Evolutionary conservation across 1,139 yeast genomes (phyloP).

Genomic region (Kodamaea derodonti): DNA sequence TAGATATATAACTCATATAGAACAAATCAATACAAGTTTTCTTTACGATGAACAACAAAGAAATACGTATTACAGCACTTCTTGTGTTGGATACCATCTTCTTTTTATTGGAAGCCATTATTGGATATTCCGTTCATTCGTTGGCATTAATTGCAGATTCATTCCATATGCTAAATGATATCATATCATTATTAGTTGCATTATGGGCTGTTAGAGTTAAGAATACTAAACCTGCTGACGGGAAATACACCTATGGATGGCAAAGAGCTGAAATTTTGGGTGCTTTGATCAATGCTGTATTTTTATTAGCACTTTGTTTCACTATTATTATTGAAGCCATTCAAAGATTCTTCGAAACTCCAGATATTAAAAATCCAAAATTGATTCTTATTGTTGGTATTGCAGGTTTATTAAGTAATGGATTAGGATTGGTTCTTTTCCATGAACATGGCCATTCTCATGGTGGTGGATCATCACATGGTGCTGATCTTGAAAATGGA

Average conservation of each 20-base stretch:
- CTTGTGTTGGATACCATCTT: constrained; percentile 75
- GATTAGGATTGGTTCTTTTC: constrained; percentile 80
- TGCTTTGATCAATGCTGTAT: constrained; percentile 90
- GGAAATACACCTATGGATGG: constrained; percentile 92
- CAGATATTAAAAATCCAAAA: constrained; percentile 72
- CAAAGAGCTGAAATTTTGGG: constrained; percentile 94
- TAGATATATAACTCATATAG: no score
- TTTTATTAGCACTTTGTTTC: constrained; percentile 85
- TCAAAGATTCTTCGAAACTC: constrained; percentile 82
- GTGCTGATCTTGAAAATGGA: constrained; percentile 7
- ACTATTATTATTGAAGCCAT: constrained; percentile 90
- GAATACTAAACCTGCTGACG: constrained; percentile 76
- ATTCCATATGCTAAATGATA: constrained; percentile 96
- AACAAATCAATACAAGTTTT: no score
- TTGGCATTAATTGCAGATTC: constrained; percentile 93
- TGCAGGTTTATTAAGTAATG: constrained; percentile 78
- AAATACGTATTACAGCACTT: constrained; percentile 67
- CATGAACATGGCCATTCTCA: constrained; percentile 82
- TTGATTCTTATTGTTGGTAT: constrained; percentile 77
- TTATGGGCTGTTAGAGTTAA: constrained; percentile 96
- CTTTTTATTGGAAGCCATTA: constrained; percentile 78
- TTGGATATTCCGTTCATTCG: constrained; percentile 88
- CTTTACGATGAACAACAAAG: constrained; percentile 54
- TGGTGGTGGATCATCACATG: constrained; percentile 24
- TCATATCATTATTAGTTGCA: constrained; percentile 84